Conservation (phyloP, 345 rosid species). For the Microthlaspi erraticum region DNA sequence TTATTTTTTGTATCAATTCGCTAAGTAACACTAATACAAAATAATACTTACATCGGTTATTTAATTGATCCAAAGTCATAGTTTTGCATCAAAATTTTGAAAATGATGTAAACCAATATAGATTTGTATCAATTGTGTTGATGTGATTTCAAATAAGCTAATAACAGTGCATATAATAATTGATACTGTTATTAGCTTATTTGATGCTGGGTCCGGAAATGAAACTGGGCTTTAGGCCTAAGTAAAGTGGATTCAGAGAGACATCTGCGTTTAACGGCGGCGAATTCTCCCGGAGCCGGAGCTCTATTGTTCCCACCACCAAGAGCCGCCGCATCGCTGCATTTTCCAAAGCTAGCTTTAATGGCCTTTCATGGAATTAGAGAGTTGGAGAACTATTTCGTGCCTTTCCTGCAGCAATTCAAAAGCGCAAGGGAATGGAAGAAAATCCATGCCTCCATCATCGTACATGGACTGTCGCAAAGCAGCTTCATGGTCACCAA, state of each 20-base stretch:
- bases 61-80: too few species aligned
- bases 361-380: constrained; percentile 43
- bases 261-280: neutral
- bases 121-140: too few species aligned
- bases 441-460: constrained; percentile 51
- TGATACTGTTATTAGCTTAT: too few species aligned
- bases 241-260: neutral
- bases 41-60: too few species aligned
- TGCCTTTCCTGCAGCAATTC: constrained; percentile 51
- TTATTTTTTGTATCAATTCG: too few species aligned
- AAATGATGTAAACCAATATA: too few species aligned
- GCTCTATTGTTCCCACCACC: neutral
- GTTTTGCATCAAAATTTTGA: too few species aligned
- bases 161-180: too few species aligned
- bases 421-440: constrained; percentile 44
- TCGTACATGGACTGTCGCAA: constrained; percentile 52
- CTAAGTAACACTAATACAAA: too few species aligned
- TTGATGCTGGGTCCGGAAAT: constrained; percentile 9
- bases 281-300: neutral
- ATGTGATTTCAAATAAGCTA: too few species aligned
- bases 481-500: constrained; percentile 60
- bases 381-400: constrained; percentile 53
- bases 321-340: neutral
- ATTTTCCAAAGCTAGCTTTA: neutral
- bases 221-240: neutral